Conservation (phyloP, 1,139 yeast species). For the Yamadazyma jaroonii region DNA sequence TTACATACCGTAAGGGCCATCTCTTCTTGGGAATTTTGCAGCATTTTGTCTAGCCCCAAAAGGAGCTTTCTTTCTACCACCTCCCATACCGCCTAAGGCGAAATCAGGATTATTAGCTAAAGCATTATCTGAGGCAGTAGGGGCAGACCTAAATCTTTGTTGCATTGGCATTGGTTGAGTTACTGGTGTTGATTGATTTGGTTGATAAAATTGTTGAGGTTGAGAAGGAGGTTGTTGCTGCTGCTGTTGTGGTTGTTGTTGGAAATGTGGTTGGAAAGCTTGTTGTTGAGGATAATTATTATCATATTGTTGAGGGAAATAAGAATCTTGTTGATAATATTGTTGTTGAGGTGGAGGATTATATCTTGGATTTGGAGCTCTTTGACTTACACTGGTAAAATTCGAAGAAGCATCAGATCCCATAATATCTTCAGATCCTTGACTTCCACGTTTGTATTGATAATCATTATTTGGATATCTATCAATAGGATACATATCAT, state of each 20-base stretch:
- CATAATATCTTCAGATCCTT: conserved; percentile 15
- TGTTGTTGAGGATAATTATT: conserved; percentile 8
- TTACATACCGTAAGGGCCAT: conserved; percentile 21
- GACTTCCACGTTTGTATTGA: conserved; percentile 11
- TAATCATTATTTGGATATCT: not conserved
- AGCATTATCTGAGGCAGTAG: conserved; percentile 47
- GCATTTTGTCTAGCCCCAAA: conserved; percentile 13
- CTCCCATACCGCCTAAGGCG: conserved; percentile 31
- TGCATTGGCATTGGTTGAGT: conserved; percentile 1
- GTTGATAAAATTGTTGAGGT: conserved; percentile 5
- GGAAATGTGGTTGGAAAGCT: conserved; percentile 14
- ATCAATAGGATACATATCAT: conserved; percentile 4
- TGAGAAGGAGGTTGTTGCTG: conserved; percentile 14
- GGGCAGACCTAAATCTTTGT: conserved; percentile 15
- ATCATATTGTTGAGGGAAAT: conserved; percentile 11
- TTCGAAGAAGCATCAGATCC: conserved; percentile 53
- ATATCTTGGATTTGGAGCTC: conserved; percentile 68
- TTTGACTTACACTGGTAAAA: conserved; percentile 77
- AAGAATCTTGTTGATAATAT: conserved; percentile 9
- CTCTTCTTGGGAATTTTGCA: conserved; percentile 13
- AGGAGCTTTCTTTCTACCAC: conserved; percentile 20
- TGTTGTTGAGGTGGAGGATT: conserved; percentile 12
- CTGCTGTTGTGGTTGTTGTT: conserved; percentile 14
- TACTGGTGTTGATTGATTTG: conserved; percentile 4
- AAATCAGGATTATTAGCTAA: conserved; percentile 55